Evolutionary conservation across 169 alveolate species (phyloP).

Genomic region (Plasmodium inui): DNA sequence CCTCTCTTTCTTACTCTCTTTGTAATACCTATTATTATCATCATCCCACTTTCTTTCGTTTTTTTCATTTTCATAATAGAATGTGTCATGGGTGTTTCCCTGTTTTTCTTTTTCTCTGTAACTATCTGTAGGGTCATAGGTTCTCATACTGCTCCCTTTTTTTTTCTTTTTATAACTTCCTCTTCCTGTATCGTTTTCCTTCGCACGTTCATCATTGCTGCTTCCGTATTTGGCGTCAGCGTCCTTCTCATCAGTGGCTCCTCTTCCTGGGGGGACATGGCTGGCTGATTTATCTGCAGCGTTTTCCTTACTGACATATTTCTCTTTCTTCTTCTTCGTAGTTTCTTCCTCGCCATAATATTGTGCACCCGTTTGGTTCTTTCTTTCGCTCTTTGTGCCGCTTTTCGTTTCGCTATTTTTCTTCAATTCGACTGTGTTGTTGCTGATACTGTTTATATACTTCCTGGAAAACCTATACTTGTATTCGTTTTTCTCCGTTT

Average conservation of each 20-base stretch:
- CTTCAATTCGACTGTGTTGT: not conserved
- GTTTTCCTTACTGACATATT: not conserved
- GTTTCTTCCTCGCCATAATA: not conserved
- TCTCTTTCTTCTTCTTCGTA: not conserved
- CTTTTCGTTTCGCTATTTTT: not conserved
- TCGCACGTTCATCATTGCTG: not conserved
- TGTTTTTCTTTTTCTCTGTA: not conserved
- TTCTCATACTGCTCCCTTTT: not conserved
- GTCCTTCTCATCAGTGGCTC: not conserved
- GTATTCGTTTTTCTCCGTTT: not conserved
- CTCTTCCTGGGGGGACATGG: not conserved
- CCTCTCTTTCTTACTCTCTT: not conserved
- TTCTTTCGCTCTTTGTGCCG: not conserved
- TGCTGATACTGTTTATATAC: not conserved
- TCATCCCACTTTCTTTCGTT: not conserved
- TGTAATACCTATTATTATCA: conserved; percentile 10
- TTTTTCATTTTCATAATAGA: conserved; percentile 1
- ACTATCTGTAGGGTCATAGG: not conserved
- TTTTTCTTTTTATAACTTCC: not conserved
- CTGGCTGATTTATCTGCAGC: not conserved
- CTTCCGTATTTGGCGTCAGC: not conserved
- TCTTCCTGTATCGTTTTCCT: not conserved
- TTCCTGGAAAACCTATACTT: not conserved
- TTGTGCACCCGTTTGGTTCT: not conserved
- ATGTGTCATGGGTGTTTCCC: not conserved